Evolutionary conservation across 2,329 filamentous ascomycete genomes (phyloP), one percentile per base, ranked within the genome.

Genomic region (Colletotrichum nymphaeae): DNA sequence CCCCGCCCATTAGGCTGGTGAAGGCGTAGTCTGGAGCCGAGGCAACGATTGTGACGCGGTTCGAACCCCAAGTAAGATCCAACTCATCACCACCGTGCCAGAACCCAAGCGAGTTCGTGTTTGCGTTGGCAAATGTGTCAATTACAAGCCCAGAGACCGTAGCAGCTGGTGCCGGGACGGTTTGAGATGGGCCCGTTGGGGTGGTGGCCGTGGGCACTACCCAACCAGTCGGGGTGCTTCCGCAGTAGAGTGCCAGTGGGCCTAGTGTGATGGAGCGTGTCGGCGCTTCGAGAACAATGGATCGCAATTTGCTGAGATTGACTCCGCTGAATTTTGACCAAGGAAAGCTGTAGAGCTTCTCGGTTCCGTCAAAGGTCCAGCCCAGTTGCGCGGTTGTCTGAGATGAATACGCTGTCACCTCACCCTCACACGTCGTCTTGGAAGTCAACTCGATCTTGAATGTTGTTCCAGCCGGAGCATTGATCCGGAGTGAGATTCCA

Each of bases 11-110:
- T 70, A 92, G 89, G 7, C 89, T 90, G 77, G 91, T 89, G 83
- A 88, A 92, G 62, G 87, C 86, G 70, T 91, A 86, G 76, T 92
- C 91, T 9, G 77, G 69, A 78, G 69, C 76, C 66, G 78, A 35
- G 75, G 80, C 78, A 78, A 80, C 79, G 76, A 84, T 46, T 72
- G 85, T 88, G 74, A 93, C 82, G 73, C 84, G 85, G 73, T 86
- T 86, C 64, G 81, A 80, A n/a, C 84, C 83, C 76, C 88, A 88
- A 14, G 86, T 87, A 28, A 89, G 80, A 5, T 81, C 83, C 78
- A 92, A 86, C 19, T 93, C 91, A 59, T 91, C 90, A n/a, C 85
- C 85, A 11, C 92, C 92, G 79, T 93, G 91, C 88, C 90, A 93
- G 80, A 89, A 87, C 3, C 88, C 88, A 2, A 93, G 85, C 22